These are phyloP conservation scores for Falciphora oryzae DNA, from an alignment of 2,329 filamentous ascomycete species.

Conservation along the genomic window DNA sequence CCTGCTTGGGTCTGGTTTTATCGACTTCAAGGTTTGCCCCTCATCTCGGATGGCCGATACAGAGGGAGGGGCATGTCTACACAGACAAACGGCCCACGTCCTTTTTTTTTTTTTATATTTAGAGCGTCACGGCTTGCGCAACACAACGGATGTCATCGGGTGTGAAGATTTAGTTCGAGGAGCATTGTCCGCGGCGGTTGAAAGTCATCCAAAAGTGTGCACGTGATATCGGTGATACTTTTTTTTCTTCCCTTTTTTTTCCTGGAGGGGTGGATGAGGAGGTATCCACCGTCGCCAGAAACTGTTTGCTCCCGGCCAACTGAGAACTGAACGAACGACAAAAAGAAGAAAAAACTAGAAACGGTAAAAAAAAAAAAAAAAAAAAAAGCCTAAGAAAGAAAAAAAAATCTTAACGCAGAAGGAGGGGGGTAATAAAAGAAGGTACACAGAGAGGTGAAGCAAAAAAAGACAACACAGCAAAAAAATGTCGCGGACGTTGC, in stretches of 20 bases:
- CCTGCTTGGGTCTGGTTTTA: background rate
- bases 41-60: background rate
- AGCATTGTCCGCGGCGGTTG: background rate
- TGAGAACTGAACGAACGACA: slow-evolving; percentile 6
- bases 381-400: slow-evolving; percentile 11
- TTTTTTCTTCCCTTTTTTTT: background rate
- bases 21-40: background rate
- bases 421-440: background rate
- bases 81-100: background rate
- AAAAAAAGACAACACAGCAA: background rate
- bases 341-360: slow-evolving; percentile 12
- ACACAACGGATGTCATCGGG: background rate
- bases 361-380: slow-evolving; percentile 14
- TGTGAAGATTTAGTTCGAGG: background rate
- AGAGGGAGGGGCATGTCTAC: background rate
- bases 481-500: slow-evolving; percentile 43
- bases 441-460: background rate
- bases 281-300: background rate
- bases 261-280: background rate
- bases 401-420: slow-evolving; percentile 10
- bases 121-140: background rate
- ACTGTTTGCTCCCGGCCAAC: background rate
- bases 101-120: background rate
- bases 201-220: background rate
- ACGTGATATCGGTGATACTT: background rate